Percentiles rank a stretch among this genome's conserved stretches.
Conservation (phyloP, 164 flowering plant genomes). For the Magnolia sinica region DNA sequence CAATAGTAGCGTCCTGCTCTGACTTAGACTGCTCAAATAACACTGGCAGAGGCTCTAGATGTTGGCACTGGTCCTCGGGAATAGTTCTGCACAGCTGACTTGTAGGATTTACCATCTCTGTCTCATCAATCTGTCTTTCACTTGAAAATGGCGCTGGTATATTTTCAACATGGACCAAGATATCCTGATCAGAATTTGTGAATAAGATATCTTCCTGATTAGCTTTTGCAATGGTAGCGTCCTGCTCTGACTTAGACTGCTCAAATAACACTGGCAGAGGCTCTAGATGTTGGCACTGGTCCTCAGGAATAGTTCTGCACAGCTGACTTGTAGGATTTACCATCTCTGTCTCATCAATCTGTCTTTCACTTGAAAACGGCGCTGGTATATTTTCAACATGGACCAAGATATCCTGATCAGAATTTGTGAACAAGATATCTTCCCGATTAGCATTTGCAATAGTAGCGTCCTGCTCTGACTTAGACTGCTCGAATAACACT, state of each 20-base stretch:
- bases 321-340: slow-evolving; percentile 32
- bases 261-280: slow-evolving; percentile 17
- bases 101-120: slow-evolving; percentile 54
- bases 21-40: slow-evolving; percentile 17
- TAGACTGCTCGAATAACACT: slow-evolving; percentile 16
- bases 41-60: slow-evolving; percentile 19
- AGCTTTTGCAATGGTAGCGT: slow-evolving; percentile 13
- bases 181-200: slow-evolving; percentile 18
- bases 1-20: slow-evolving; percentile 19
- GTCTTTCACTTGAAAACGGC: slow-evolving; percentile 16
- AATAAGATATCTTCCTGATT: slow-evolving; percentile 21
- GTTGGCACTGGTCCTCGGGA: slow-evolving; percentile 19
- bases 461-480: slow-evolving; percentile 18
- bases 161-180: slow-evolving; percentile 21
- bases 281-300: slow-evolving; percentile 22
- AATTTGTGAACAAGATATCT: slow-evolving; percentile 14
- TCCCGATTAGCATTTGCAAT: slow-evolving; percentile 17
- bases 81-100: slow-evolving; percentile 9
- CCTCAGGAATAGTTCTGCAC: slow-evolving; percentile 10
- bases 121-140: slow-evolving; percentile 41
- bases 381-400: slow-evolving; percentile 21
- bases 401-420: no score
- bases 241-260: slow-evolving; percentile 20
- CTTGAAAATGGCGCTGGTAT: slow-evolving; percentile 16
- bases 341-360: no score